Evolutionary conservation across 768 basidiomycete species (phyloP).

Genomic region (Mycena metata): DNA sequence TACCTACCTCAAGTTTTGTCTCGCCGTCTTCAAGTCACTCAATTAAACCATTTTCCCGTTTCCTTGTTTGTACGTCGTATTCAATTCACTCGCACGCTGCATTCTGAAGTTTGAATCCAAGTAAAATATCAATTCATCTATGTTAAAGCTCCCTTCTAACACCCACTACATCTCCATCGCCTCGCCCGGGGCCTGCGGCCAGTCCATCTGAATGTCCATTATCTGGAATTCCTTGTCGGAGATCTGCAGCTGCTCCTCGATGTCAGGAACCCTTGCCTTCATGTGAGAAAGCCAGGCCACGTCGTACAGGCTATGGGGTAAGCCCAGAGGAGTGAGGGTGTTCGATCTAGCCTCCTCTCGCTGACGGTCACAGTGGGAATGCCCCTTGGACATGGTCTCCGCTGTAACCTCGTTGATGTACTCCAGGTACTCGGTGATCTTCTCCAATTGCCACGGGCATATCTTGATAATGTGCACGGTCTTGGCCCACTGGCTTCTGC

Average conservation of each 20-base stretch:
- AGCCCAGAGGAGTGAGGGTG: neutral
- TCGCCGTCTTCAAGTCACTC: neutral
- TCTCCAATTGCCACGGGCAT: too few relatives aligned
- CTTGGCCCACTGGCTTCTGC: too few relatives aligned
- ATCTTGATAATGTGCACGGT: too few relatives aligned
- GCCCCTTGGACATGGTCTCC: neutral
- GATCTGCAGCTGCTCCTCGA: neutral
- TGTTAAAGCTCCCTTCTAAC: too few relatives aligned
- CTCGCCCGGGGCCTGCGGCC: too few relatives aligned
- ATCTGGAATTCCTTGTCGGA: neutral
- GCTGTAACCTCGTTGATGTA: neutral
- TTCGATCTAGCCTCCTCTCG: neutral
- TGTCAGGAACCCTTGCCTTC: neutral
- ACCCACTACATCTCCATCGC: neutral
- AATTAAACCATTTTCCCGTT: neutral
- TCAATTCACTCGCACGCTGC: neutral
- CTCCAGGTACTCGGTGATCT: too few relatives aligned
- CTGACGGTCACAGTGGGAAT: neutral
- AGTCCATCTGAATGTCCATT: neutral
- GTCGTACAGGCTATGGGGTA: neutral
- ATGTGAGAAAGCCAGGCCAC: neutral
- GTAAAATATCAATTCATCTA: too few relatives aligned
- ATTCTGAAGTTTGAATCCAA: neutral
- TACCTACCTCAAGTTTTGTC: neutral
- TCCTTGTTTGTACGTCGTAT: neutral